Conservation (phyloP, 2,329 filamentous ascomycete species). For the Fragosphaeria purpurea region DNA sequence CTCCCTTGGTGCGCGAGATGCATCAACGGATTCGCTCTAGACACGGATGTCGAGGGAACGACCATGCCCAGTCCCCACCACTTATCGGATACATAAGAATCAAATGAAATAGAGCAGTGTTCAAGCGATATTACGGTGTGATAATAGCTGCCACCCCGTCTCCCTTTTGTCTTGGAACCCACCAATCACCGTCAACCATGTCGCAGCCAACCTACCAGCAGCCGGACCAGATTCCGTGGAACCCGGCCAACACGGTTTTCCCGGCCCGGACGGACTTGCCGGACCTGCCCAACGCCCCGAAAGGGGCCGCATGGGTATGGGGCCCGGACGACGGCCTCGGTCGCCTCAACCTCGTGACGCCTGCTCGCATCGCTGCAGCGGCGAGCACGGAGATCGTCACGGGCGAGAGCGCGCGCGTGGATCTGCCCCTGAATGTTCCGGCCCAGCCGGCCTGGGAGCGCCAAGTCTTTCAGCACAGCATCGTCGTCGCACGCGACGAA, state of each 20-base stretch:
- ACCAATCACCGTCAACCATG: too few species aligned
- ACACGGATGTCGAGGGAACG: too few species aligned
- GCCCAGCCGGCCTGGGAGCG: conserved; percentile 5
- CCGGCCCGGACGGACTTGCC: neutral
- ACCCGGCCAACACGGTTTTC: neutral
- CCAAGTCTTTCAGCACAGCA: neutral
- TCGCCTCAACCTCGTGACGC: conserved; percentile 39
- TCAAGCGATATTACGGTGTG: too few species aligned
- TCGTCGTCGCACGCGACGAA: neutral
- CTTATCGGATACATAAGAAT: too few species aligned
- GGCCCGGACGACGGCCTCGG: conserved; percentile 35
- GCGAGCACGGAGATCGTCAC: conserved; percentile 35
- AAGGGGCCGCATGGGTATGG: conserved; percentile 22
- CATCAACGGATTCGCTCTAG: too few species aligned
- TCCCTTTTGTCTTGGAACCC: too few species aligned
- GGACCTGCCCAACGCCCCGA: neutral
- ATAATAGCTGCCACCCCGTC: too few species aligned
- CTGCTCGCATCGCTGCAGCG: conserved; percentile 29
- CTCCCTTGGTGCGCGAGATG: too few species aligned
- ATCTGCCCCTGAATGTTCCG: conserved; percentile 27
- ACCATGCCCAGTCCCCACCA: too few species aligned
- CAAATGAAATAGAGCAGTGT: too few species aligned
- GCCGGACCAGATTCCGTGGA: neutral
- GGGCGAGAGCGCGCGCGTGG: conserved; percentile 26
- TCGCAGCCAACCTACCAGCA: neutral